Evolutionary conservation across 2,329 filamentous ascomycete species (phyloP).

Genomic region (Annulohypoxylon truncatum): DNA sequence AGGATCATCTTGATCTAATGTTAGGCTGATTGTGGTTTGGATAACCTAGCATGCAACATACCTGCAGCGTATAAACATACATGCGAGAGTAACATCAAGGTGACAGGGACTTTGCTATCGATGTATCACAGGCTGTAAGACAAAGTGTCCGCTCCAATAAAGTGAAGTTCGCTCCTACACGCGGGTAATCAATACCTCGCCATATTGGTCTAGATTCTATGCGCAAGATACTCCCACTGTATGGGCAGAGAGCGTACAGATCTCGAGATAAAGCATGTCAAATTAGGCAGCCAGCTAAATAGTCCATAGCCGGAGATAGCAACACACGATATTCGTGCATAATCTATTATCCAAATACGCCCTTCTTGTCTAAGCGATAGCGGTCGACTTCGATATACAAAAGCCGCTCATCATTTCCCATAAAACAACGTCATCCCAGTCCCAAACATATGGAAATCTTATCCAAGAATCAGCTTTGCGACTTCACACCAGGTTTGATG

Average conservation of each 20-base stretch:
- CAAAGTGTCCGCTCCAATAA: not conserved
- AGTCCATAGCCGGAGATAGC: not conserved
- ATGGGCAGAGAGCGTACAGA: not conserved
- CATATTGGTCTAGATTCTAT: not conserved
- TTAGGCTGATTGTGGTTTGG: not conserved
- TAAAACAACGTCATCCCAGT: not conserved
- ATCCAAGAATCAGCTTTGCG: not conserved
- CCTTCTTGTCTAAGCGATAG: not conserved
- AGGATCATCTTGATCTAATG: not conserved
- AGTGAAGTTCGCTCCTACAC: not conserved
- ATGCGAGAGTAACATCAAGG: not conserved
- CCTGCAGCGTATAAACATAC: not conserved
- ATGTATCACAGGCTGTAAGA: not conserved
- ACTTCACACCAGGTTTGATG: not conserved
- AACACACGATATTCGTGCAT: not conserved
- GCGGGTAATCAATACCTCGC: not conserved
- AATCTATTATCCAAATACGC: not conserved
- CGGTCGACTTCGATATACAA: not conserved
- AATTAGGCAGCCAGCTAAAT: conserved; percentile 9
- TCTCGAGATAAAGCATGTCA: conserved; percentile 2
- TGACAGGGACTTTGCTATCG: not conserved
- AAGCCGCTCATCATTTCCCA: not conserved
- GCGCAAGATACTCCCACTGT: not conserved
- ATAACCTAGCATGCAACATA: not conserved
- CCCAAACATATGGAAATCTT: not conserved